Base-by-base conservation (phyloP, 352 stramenopile species). In the Globisporangium splendens region DNA sequence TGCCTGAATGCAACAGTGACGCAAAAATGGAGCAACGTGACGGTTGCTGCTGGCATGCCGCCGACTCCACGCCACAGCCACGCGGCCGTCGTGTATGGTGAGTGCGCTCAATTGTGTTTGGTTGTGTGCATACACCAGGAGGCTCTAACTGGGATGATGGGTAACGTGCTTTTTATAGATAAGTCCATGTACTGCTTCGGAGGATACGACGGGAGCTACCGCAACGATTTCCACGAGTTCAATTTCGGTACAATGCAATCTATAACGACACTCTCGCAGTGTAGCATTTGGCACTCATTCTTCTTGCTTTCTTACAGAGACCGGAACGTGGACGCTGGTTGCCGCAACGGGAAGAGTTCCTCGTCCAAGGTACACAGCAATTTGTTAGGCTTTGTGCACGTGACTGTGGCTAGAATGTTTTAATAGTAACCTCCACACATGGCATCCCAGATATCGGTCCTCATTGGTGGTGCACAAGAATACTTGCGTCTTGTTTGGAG, bases 191-290 rank as follows among this genome's bases (percentile, higher is more conserved):
- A 79, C 39, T 89, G 94, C 49, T 98, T 97, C 70, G 92, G 93
- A 35, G 93, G 96, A 46, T 99, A 99, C 64, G 96, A 98, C 62
- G 95, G 95, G 17, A 94, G 83, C 63, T 97, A 97, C 63, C 82
- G 93, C 59, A 97, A 91, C 54, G 96, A 99, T 69, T 98, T 99
- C 62, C 93, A 98, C 62, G 89, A 98, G 73, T 99, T 97, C 69
- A 95, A 98, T 63, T 95, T 95, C 58, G 83, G 83, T 91, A 56
- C 42, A 61, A 20, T 52, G 35, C 13, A n/a, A 28, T 18, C 41
- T 51, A 8, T 10, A 35, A 35, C 61, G 56, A 35, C 62, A 8
- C 31, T 35, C 12, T 22, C 47, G 8, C 17, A 13, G 28, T 11
- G 12, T 46, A 18, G 17, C n/a, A 47, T 21, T 51, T 21, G 50